These are phyloP conservation scores for Roridomyces roridus DNA, from an alignment of 768 basidiomycete species.

Conservation along the genomic window DNA sequence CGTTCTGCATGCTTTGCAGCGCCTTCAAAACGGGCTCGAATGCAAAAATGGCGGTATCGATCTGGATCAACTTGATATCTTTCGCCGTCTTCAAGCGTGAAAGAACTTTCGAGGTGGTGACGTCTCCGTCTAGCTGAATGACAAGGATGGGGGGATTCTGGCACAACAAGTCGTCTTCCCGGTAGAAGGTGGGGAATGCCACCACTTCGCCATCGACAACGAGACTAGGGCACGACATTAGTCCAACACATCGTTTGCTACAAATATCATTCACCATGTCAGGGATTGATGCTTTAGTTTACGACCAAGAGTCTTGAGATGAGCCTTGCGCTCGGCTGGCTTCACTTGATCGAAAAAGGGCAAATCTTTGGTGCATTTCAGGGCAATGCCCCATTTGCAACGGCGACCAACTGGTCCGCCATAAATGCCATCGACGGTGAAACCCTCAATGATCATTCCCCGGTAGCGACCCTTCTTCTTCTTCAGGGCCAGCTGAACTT, in stretches of 20 bases:
- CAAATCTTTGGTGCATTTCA: slow-evolving; percentile 43
- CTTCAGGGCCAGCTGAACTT: slow-evolving; percentile 47
- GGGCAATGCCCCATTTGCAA: slow-evolving; percentile 43
- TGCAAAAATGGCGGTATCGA: slow-evolving; percentile 65
- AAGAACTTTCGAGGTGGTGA: slow-evolving; percentile 45
- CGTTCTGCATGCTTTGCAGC: slow-evolving; percentile 48
- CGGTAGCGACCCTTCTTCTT: slow-evolving; percentile 44
- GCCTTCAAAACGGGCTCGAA: slow-evolving; percentile 67
- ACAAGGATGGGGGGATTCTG: slow-evolving; percentile 55
- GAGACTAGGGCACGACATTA: slow-evolving; percentile 33
- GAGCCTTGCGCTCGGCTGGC: background rate
- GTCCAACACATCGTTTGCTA: background rate
- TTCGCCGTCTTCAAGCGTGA: slow-evolving; percentile 41
- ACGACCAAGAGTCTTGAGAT: slow-evolving; percentile 34
- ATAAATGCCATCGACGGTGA: slow-evolving; percentile 36
- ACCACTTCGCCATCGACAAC: slow-evolving; percentile 54
- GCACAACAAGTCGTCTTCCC: slow-evolving; percentile 58
- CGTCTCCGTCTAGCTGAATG: slow-evolving; percentile 55
- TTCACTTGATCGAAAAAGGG: slow-evolving; percentile 41
- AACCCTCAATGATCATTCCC: slow-evolving; percentile 41
- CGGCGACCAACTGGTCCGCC: slow-evolving; percentile 20
- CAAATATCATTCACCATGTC: slow-evolving; percentile 22
- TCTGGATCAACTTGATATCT: slow-evolving; percentile 54
- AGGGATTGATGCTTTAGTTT: slow-evolving; percentile 58
- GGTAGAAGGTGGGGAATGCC: slow-evolving; percentile 56